A percentile compares a stretch with the other conserved stretches of the same genome.
These are phyloP conservation scores for Nothophoma quercina DNA, from an alignment of 2,329 filamentous ascomycete species.

Conservation along the genomic window DNA sequence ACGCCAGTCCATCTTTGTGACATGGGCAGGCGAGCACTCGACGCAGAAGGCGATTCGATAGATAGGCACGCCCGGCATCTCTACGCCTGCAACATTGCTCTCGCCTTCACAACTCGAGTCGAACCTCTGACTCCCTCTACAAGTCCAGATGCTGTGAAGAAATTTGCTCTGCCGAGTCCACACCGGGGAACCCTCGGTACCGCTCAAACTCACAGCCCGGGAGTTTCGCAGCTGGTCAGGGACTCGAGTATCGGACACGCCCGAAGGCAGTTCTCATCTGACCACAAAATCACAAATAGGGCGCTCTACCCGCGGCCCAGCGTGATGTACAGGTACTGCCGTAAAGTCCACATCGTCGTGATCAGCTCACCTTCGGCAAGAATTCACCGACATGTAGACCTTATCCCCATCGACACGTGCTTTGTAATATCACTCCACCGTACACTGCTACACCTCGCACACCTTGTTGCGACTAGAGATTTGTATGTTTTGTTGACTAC, in stretches of 20 bases:
- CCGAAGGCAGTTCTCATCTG: constrained; percentile 15
- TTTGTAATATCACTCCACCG: constrained; percentile 16
- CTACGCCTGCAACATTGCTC: constrained; percentile 1
- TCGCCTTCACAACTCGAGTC: constrained; percentile 1
- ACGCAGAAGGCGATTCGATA: neutral
- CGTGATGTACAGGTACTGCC: constrained; percentile 14
- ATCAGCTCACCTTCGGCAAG: constrained; percentile 11
- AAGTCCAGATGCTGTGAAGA: constrained; percentile 16
- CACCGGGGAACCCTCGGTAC: constrained; percentile 12
- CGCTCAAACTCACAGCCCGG: constrained; percentile 11
- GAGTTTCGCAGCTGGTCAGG: neutral
- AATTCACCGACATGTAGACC: neutral
- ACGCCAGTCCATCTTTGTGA: constrained; percentile 4
- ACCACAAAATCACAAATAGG: constrained; percentile 12
- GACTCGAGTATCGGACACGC: constrained; percentile 13
- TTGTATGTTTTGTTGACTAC: constrained; percentile 12
- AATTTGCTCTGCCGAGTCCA: constrained; percentile 18
- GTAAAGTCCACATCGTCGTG: neutral
- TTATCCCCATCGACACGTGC: constrained; percentile 17
- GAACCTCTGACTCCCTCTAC: neutral
- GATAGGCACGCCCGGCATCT: constrained; percentile 6
- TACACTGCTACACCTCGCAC: neutral
- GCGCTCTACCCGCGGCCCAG: neutral
- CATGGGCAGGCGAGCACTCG: constrained; percentile 9
- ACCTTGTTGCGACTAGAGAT: constrained; percentile 7